A percentile compares a stretch with the other conserved stretches of the same genome.
Conservation (phyloP, 2,329 filamentous ascomycete genomes). For the Phoma sp. region DNA sequence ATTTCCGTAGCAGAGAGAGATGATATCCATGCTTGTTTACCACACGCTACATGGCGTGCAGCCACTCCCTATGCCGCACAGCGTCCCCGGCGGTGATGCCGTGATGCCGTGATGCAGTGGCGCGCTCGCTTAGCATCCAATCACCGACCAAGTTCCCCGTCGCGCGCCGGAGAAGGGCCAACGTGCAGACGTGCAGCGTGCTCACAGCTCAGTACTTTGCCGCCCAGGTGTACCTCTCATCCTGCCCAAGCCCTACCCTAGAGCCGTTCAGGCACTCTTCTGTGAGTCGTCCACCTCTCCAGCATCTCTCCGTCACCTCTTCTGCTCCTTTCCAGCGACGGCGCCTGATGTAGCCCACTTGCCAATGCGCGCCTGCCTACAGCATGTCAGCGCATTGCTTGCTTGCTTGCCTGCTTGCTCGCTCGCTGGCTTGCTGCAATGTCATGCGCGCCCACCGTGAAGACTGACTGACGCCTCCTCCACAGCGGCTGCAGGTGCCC, state of each 20-base stretch:
- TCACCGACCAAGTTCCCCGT: not conserved
- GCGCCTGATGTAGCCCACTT: not conserved
- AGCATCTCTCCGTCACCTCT: not conserved
- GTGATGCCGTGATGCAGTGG: too few relatives aligned
- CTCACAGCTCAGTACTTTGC: conserved; percentile 16
- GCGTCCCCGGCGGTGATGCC: not conserved
- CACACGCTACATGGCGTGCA: not conserved
- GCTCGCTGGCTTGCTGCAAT: not conserved
- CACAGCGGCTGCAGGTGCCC: conserved; percentile 9
- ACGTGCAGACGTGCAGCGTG: not conserved
- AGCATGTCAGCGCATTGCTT: not conserved
- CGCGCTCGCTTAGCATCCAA: conserved; percentile 8
- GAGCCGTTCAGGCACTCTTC: conserved; percentile 10
- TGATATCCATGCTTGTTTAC: not conserved
- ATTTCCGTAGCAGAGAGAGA: not conserved
- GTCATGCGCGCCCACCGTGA: not conserved
- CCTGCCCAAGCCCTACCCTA: conserved; percentile 11
- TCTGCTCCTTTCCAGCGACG: not conserved
- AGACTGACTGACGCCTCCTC: not conserved
- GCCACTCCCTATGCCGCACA: too few relatives aligned
- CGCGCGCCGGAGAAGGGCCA: not conserved
- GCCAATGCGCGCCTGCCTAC: not conserved
- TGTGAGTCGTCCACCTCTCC: conserved; percentile 12
- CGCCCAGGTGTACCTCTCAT: conserved; percentile 20
- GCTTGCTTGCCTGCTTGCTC: not conserved